A percentile compares a stretch with the other conserved stretches of the same genome.
Conservation (phyloP, 768 basidiomycete species). For the Leccinum obscurum region DNA sequence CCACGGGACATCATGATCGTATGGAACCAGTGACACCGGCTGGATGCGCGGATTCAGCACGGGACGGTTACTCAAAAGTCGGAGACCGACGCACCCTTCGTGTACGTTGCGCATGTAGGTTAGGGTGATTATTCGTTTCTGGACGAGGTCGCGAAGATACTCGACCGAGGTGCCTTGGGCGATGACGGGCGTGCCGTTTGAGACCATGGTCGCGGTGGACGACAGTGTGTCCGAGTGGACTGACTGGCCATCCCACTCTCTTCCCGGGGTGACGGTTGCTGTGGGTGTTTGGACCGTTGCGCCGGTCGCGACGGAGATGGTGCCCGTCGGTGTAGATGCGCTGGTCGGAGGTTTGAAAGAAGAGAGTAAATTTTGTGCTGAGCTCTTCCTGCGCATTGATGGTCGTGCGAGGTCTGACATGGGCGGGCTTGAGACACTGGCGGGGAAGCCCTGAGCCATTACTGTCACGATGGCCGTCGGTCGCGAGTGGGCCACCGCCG, state of each 20-base stretch:
- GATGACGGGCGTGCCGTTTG: slow-evolving; percentile 30
- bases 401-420: slow-evolving; percentile 46
- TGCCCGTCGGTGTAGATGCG: slow-evolving; percentile 31
- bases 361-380: slow-evolving; percentile 78
- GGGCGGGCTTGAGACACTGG: slow-evolving; percentile 24
- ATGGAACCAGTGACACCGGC: slow-evolving; percentile 85
- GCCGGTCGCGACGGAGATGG: slow-evolving; percentile 36
- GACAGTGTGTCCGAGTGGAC: slow-evolving; percentile 48
- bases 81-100: slow-evolving; percentile 63
- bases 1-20: slow-evolving; percentile 75
- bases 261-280: slow-evolving; percentile 39
- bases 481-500: slow-evolving; percentile 12
- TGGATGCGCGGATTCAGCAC: slow-evolving; percentile 29
- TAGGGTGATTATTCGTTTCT: slow-evolving; percentile 82
- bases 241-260: slow-evolving; percentile 78
- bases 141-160: slow-evolving; percentile 73
- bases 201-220: slow-evolving; percentile 41
- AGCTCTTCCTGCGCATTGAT: slow-evolving; percentile 79
- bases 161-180: slow-evolving; percentile 73
- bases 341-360: slow-evolving; percentile 55
- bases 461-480: neutral
- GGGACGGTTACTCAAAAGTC: neutral
- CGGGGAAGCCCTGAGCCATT: slow-evolving; percentile 23
- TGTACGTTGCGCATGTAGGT: slow-evolving; percentile 85
- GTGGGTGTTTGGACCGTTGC: slow-evolving; percentile 37